A percentile compares a stretch with the other conserved stretches of the same genome.
phyloP scores from a whole-genome alignment of 2,329 filamentous ascomycete genomes.

The Sporothrix protearum region DNA sequence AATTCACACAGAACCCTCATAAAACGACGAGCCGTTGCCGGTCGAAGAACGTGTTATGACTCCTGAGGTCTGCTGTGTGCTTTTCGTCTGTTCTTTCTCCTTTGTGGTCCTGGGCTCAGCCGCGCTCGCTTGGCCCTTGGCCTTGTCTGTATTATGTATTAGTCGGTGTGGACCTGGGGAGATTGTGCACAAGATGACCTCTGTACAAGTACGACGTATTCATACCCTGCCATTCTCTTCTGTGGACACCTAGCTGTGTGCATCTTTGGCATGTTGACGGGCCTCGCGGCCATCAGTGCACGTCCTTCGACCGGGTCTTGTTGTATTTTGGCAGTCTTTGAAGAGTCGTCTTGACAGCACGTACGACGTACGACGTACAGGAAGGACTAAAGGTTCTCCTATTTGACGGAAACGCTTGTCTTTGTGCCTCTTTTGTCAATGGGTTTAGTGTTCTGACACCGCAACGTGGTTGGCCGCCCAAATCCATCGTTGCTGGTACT shows the following conservation, averaged over 20 bases:
- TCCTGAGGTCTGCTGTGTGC: not conserved
- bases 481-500: not conserved
- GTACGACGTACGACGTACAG: too few species aligned
- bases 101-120: not conserved
- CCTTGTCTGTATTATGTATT: not conserved
- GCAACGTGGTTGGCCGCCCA: not conserved
- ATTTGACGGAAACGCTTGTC: not conserved
- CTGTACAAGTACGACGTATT: not conserved
- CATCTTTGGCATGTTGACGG: not conserved
- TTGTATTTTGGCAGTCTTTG: not conserved
- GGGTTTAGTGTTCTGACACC: not conserved
- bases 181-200: conserved; percentile 4
- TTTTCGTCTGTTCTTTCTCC: not conserved
- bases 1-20: not conserved
- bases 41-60: not conserved
- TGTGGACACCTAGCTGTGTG: not conserved
- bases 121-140: conserved; percentile 5
- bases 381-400: not conserved
- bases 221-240: not conserved
- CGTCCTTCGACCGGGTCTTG: not conserved
- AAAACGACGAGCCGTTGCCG: not conserved
- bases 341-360: not conserved
- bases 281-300: not conserved
- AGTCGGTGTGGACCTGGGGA: not conserved
- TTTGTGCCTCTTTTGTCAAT: not conserved